Evolutionary conservation across 2,329 filamentous ascomycete species (phyloP).

Genomic region (Aspergillus brunneoviolaceus): DNA sequence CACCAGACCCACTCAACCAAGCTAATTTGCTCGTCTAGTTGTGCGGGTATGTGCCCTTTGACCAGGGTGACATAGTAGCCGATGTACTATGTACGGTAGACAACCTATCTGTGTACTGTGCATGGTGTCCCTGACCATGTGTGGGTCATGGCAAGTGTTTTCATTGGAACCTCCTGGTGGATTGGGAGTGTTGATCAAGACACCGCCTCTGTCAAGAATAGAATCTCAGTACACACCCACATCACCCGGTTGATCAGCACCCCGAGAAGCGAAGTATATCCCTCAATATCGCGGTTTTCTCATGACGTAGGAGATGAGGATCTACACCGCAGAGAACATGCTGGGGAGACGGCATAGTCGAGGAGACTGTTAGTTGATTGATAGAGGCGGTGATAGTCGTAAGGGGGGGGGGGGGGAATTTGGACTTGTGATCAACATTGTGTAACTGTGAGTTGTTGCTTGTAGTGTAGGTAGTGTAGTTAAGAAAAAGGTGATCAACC

Average conservation of each 20-base stretch:
- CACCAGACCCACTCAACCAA: too few species aligned
- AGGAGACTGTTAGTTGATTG: not conserved
- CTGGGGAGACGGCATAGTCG: not conserved
- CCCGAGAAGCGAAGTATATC: not conserved
- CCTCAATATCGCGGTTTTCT: not conserved
- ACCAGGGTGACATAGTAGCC: not conserved
- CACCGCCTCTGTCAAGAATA: not conserved
- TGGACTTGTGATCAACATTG: not conserved
- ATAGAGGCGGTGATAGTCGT: not conserved
- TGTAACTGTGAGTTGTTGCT: not conserved
- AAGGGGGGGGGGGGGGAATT: rapidly evolving
- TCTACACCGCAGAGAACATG: not conserved
- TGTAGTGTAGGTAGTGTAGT: too few species aligned
- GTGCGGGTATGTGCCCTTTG: not conserved
- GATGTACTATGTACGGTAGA: not conserved
- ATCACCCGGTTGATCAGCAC: not conserved
- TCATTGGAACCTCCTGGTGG: not conserved
- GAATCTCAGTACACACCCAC: not conserved
- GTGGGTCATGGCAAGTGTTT: not conserved
- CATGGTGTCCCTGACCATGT: too few species aligned
- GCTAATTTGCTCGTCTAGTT: too few species aligned
- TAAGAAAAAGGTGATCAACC: not conserved
- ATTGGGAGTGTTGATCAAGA: not conserved
- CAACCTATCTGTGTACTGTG: too few species aligned
- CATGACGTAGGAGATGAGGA: not conserved